Conservation (phyloP, 495 filamentous ascomycete species). For the Lophiostoma macrostomum region DNA sequence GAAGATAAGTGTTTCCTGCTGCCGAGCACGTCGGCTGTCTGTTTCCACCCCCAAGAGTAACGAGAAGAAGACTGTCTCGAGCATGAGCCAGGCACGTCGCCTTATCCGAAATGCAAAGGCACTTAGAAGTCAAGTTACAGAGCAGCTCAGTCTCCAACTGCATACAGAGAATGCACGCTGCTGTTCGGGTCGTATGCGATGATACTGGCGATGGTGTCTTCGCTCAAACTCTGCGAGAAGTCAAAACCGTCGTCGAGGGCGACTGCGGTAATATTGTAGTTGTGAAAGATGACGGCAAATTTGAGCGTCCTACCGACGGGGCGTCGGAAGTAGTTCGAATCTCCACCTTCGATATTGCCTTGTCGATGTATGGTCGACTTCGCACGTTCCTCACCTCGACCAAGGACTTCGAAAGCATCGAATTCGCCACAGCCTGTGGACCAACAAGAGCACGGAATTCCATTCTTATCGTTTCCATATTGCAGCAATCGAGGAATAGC, state of each 20-base stretch:
- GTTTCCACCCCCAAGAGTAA: too few relatives aligned
- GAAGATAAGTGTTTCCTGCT: too few relatives aligned
- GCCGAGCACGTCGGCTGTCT: too few relatives aligned
- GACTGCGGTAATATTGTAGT: constrained; percentile 45
- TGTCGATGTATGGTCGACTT: constrained; percentile 59
- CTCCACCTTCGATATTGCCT: constrained; percentile 52
- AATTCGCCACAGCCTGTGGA: constrained; percentile 66
- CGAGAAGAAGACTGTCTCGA: too few relatives aligned
- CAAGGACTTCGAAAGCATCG: constrained; percentile 66
- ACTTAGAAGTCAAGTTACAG: too few relatives aligned
- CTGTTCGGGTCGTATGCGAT: constrained; percentile 21
- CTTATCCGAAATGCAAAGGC: too few relatives aligned
- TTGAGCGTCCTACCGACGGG: constrained; percentile 54
- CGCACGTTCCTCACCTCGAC: constrained; percentile 44
- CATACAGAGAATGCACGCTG: constrained; percentile 21
- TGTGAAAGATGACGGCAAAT: constrained; percentile 58
- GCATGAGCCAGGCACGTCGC: too few relatives aligned
- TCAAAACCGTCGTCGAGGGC: constrained; percentile 38
- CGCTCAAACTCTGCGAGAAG: constrained; percentile 5
- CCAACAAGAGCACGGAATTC: constrained; percentile 63
- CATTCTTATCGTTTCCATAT: constrained; percentile 48
- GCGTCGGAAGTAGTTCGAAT: constrained; percentile 62
- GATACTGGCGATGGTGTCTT: constrained; percentile 8
- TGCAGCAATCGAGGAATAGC: constrained; percentile 63
- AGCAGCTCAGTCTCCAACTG: constrained; percentile 19